A percentile compares a stretch with the other conserved stretches of the same genome.
phyloP scores from a whole-genome alignment of 345 rosid species.

The Clarkia xantiana region DNA sequence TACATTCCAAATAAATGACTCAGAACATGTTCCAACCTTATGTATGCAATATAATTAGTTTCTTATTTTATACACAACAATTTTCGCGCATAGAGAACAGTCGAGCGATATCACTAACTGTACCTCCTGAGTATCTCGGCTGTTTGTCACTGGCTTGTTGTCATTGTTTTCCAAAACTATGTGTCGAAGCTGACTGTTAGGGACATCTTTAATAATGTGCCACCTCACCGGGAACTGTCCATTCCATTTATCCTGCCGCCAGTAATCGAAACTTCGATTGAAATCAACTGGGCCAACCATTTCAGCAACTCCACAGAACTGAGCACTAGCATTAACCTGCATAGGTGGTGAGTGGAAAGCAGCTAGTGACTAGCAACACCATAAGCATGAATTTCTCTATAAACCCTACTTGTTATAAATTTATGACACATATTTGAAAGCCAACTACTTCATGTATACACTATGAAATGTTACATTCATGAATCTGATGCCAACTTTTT shows the following conservation, averaged over 20 bases:
- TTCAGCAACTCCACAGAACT: conserved; percentile 88
- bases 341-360: not conserved
- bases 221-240: conserved; percentile 88
- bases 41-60: too few species aligned
- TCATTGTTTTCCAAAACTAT: conserved; percentile 86
- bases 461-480: too few species aligned
- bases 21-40: too few species aligned
- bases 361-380: not conserved
- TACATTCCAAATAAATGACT: too few species aligned
- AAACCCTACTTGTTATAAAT: conserved; percentile 3
- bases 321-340: conserved; percentile 92
- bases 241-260: conserved; percentile 99
- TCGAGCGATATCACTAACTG: too few species aligned
- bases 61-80: too few species aligned
- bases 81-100: too few species aligned
- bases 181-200: conserved; percentile 72
- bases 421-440: not conserved
- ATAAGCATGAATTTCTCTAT: not conserved
- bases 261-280: conserved; percentile 56
- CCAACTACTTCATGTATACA: too few species aligned
- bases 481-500: too few species aligned
- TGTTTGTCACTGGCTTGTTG: conserved; percentile 89
- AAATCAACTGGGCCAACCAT: conserved; percentile 88
- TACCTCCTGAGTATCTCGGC: conserved; percentile 96
- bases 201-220: conserved; percentile 87